These are phyloP conservation scores for Spathaspora boniae DNA, from an alignment of 805 yeast genomes.

Conservation along the genomic window DNA sequence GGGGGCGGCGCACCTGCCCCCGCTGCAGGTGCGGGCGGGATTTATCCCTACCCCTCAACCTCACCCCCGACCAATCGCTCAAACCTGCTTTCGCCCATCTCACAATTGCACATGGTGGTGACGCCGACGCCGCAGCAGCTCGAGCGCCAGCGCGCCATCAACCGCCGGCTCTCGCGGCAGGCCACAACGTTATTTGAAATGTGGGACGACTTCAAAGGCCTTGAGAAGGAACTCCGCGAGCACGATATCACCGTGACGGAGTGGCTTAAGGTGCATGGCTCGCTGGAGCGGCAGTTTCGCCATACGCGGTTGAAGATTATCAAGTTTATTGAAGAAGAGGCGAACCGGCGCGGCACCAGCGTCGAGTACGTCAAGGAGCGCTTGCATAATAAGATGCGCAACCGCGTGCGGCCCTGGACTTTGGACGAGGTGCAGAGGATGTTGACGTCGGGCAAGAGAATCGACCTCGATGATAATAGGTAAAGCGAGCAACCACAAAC, in stretches of 20 bases:
- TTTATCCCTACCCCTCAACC: too few species aligned
- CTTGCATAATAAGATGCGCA: constrained; percentile 26
- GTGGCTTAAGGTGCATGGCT: constrained; percentile 29
- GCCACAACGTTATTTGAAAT: constrained; percentile 26
- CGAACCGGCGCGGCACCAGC: constrained; percentile 14
- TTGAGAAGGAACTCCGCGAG: constrained; percentile 21
- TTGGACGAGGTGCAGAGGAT: constrained; percentile 31
- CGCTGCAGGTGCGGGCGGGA: too few species aligned
- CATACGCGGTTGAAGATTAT: constrained; percentile 27
- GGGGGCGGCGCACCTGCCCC: too few species aligned
- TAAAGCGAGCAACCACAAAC: too few species aligned
- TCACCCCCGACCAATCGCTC: too few species aligned
- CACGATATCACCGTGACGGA: constrained; percentile 24
- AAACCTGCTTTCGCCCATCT: constrained; percentile 2
- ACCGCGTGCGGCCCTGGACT: constrained; percentile 28
- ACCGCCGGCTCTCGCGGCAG: constrained; percentile 24
- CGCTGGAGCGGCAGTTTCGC: constrained; percentile 25
- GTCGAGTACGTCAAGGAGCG: constrained; percentile 24
- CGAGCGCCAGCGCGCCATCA: constrained; percentile 18
- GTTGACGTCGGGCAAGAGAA: constrained; percentile 25
- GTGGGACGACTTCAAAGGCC: constrained; percentile 32
- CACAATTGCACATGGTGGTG: background rate
- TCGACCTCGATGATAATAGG: constrained; percentile 18
- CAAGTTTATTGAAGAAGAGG: constrained; percentile 28
- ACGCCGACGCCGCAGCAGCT: constrained; percentile 11